These are phyloP conservation scores for Metarhizium robertsii DNA, from an alignment of 2,329 filamentous ascomycete genomes.

Conservation along the genomic window DNA sequence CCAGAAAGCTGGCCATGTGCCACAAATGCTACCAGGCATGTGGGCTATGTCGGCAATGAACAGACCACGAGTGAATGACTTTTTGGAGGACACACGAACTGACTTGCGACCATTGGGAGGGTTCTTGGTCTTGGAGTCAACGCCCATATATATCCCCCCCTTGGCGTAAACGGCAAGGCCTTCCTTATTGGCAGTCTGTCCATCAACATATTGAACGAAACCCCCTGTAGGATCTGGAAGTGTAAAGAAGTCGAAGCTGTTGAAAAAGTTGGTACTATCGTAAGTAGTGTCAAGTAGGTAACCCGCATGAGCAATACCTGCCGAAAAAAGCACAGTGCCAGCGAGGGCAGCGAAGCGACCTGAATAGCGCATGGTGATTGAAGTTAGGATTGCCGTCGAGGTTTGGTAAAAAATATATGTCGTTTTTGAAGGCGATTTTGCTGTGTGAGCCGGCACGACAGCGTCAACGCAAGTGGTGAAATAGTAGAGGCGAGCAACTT, in stretches of 20 bases:
- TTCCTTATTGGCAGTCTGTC: constrained; percentile 43
- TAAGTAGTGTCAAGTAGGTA: constrained; percentile 40
- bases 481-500: background rate
- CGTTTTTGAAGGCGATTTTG: constrained; percentile 1
- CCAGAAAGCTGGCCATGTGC: constrained; percentile 70
- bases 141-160: constrained; percentile 56
- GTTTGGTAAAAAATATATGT: background rate
- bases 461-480: background rate
- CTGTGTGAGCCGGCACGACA: constrained; percentile 12
- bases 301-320: constrained; percentile 15
- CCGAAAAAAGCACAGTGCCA: constrained; percentile 19
- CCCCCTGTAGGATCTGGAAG: constrained; percentile 62
- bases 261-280: constrained; percentile 46
- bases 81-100: constrained; percentile 59
- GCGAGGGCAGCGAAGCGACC: constrained; percentile 13
- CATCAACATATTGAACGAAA: constrained; percentile 60
- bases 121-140: constrained; percentile 51
- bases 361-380: constrained; percentile 13
- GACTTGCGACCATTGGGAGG: constrained; percentile 55
- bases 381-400: no score
- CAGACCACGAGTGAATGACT: constrained; percentile 58
- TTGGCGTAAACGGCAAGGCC: constrained; percentile 49
- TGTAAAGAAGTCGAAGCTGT: constrained; percentile 46
- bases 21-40: constrained; percentile 65
- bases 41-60: constrained; percentile 66